phyloP scores from a whole-genome alignment of 192 early-diverging fungal species.

The Phlyctochytrium arcticum region DNA sequence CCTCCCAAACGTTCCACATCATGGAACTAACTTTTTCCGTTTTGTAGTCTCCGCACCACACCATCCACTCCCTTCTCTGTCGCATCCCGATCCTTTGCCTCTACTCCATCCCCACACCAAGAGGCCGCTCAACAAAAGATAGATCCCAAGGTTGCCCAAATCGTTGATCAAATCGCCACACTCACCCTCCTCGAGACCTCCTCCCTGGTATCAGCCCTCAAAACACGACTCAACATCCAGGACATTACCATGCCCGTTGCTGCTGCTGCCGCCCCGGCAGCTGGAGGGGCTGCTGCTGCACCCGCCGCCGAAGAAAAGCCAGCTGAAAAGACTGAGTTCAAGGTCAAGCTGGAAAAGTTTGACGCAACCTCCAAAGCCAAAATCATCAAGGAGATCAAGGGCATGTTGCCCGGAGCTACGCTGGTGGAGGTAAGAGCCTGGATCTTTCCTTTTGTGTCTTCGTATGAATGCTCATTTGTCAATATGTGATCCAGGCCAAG shows the following conservation, averaged over 20 bases:
- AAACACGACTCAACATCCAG: conserved; percentile 87
- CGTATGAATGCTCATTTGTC: not conserved
- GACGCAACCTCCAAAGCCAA: conserved; percentile 94
- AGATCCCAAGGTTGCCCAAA: conserved; percentile 64
- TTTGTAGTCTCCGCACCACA: not conserved
- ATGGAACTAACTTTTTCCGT: too few relatives aligned
- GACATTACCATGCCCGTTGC: conserved; percentile 83
- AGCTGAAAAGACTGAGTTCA: conserved; percentile 90
- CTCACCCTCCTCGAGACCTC: conserved; percentile 93
- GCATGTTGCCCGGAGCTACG: conserved; percentile 86
- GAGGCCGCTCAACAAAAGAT: not conserved
- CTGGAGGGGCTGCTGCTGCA: conserved; percentile 62
- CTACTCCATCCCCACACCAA: conserved; percentile 10
- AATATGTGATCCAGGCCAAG: conserved; percentile 76
- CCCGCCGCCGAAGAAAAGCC: conserved; percentile 71
- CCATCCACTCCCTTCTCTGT: not conserved
- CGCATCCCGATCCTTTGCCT: conserved; percentile 15
- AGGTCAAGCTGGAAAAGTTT: conserved; percentile 93
- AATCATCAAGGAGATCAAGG: conserved; percentile 97
- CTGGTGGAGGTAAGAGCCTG: conserved; percentile 77
- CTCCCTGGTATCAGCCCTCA: conserved; percentile 79
- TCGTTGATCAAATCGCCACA: conserved; percentile 88
- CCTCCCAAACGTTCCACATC: too few relatives aligned
- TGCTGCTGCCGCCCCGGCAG: conserved; percentile 59
- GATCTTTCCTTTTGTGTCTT: not conserved